phyloP scores from a whole-genome alignment of 2,329 filamentous ascomycete species.

The Aspergillus alliaceus region DNA sequence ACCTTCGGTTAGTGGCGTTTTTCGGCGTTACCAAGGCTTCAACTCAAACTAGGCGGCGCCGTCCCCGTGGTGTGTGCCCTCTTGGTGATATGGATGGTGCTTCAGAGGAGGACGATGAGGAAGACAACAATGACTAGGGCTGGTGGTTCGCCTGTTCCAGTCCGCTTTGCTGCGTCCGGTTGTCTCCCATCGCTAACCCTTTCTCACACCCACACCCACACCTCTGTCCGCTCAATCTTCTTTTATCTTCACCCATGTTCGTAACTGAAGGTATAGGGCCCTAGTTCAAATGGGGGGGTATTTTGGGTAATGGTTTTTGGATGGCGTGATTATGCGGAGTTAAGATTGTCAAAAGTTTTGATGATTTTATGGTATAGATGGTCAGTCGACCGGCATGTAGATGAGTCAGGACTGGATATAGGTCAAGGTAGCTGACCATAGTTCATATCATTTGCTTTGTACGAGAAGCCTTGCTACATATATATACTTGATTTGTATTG shows the following conservation, averaged over 20 bases:
- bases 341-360: conserved; percentile 19
- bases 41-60: conserved; percentile 30
- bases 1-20: conserved; percentile 39
- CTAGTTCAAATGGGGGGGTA: conserved; percentile 4
- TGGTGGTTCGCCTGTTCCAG: conserved; percentile 13
- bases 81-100: conserved; percentile 57
- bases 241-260: conserved; percentile 9
- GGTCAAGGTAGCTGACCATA: conserved; percentile 64
- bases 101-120: conserved; percentile 57
- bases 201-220: conserved; percentile 7
- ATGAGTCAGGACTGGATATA: conserved; percentile 26
- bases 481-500: not conserved
- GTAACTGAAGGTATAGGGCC: conserved; percentile 7
- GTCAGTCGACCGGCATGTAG: conserved; percentile 11
- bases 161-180: conserved; percentile 11
- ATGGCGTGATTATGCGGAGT: conserved; percentile 21
- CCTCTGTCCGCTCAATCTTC: conserved; percentile 2
- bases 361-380: conserved; percentile 15
- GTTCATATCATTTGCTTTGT: conserved; percentile 29
- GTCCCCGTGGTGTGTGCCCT: conserved; percentile 30
- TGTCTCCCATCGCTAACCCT: conserved; percentile 15
- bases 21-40: conserved; percentile 46
- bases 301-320: conserved; percentile 16
- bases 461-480: not conserved
- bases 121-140: conserved; percentile 49